These are phyloP conservation scores for Stephanodiscus minutulus DNA, from an alignment of 108 stramenopile species.

Conservation along the genomic window DNA sequence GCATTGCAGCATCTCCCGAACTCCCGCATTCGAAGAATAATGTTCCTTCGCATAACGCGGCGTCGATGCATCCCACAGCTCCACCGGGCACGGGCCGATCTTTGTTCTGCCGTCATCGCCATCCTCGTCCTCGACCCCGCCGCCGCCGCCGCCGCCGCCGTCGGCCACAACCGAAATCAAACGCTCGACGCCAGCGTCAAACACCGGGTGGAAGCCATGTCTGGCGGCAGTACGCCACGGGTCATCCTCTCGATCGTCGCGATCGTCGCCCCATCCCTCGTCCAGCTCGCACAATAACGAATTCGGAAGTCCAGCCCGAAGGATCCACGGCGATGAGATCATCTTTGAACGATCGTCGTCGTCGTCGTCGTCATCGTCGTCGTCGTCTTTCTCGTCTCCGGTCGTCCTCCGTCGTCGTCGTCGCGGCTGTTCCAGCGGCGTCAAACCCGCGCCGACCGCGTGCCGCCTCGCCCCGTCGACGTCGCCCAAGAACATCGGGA, in stretches of 20 bases:
- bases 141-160: too few species aligned
- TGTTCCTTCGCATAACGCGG: constrained; percentile 34
- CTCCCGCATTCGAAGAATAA: constrained; percentile 33
- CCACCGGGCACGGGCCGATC: constrained; percentile 2
- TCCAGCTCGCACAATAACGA: constrained; percentile 3
- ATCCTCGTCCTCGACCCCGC: too few species aligned
- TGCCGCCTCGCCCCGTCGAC: constrained; percentile 38
- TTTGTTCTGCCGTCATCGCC: background rate
- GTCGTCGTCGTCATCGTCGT: too few species aligned
- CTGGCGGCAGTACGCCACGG: constrained; percentile 22
- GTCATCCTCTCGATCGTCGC: constrained; percentile 1
- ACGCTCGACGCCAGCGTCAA: constrained; percentile 56
- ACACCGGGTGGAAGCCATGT: constrained; percentile 37
- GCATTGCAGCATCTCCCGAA: constrained; percentile 30
- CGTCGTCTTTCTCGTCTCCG: too few species aligned
- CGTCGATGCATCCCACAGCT: constrained; percentile 28
- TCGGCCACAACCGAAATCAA: constrained; percentile 18
- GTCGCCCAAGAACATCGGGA: constrained; percentile 55
- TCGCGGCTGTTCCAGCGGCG: constrained; percentile 21
- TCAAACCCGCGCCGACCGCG: constrained; percentile 35
- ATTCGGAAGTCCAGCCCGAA: constrained; percentile 29
- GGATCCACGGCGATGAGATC: constrained; percentile 14
- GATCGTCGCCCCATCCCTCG: background rate
- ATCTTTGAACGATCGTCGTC: background rate
- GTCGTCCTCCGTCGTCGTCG: background rate